Percentiles rank a stretch among this genome's conserved stretches.
Evolutionary conservation across 371 early-diverging fungal species (phyloP).

Genomic region (Rhizopus sp.): DNA sequence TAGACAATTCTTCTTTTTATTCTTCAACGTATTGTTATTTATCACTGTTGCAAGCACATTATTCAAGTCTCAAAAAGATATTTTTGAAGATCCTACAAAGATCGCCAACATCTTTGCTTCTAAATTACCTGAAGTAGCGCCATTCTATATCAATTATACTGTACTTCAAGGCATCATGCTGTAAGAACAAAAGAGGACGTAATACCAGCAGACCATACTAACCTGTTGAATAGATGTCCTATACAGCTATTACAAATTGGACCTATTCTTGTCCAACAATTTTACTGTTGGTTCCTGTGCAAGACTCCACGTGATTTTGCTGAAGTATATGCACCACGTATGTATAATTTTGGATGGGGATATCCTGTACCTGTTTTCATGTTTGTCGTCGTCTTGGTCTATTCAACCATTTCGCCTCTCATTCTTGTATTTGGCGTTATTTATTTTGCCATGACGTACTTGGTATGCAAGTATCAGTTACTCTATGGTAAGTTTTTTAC

Average conservation of each 20-base stretch:
- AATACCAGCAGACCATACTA: too few relatives aligned
- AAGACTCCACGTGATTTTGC: slow-evolving; percentile 72
- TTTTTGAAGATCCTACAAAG: slow-evolving; percentile 66
- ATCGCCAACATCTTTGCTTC: slow-evolving; percentile 73
- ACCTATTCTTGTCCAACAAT: slow-evolving; percentile 56
- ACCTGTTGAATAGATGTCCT: slow-evolving; percentile 44
- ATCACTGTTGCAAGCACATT: slow-evolving; percentile 81
- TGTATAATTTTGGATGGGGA: slow-evolving; percentile 69
- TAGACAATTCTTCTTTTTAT: slow-evolving; percentile 86
- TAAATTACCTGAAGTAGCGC: slow-evolving; percentile 66
- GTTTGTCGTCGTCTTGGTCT: slow-evolving; percentile 75
- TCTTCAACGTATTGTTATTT: slow-evolving; percentile 88
- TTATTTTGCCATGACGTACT: slow-evolving; percentile 73
- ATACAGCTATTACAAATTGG: slow-evolving; percentile 66
- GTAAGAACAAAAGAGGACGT: slow-evolving; percentile 20
- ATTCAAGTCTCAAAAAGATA: slow-evolving; percentile 71
- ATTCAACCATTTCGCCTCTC: slow-evolving; percentile 80
- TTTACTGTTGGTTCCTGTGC: slow-evolving; percentile 53
- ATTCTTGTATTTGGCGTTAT: slow-evolving; percentile 75
- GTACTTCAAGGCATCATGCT: slow-evolving; percentile 63
- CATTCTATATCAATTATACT: slow-evolving; percentile 70
- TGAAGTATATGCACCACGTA: slow-evolving; percentile 62
- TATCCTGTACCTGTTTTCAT: slow-evolving; percentile 74
- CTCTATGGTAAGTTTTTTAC: slow-evolving; percentile 55
- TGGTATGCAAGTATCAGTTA: slow-evolving; percentile 76